Evolutionary conservation across 2,329 filamentous ascomycete species (phyloP).

Genomic region (Exophiala aquamarina): DNA sequence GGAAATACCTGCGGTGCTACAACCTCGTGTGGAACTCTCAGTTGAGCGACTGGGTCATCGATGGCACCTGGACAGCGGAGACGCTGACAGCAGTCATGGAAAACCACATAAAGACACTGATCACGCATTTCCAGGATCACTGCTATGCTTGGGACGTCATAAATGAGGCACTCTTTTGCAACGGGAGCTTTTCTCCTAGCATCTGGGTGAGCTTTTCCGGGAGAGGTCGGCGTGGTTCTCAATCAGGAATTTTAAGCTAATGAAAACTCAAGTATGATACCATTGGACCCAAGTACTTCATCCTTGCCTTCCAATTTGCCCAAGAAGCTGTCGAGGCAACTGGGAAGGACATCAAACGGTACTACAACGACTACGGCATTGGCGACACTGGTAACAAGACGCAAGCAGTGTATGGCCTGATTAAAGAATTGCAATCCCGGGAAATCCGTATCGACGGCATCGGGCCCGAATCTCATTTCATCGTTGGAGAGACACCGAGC

Average conservation of each 20-base stretch:
- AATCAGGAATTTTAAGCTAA: no score
- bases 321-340: constrained; percentile 39
- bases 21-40: constrained; percentile 53
- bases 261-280: constrained; percentile 37
- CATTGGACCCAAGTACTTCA: constrained; percentile 47
- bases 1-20: constrained; percentile 61
- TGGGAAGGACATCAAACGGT: constrained; percentile 38
- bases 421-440: constrained; percentile 40
- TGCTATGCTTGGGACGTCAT: constrained; percentile 43
- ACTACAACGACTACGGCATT: constrained; percentile 48
- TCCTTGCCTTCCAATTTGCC: constrained; percentile 45
- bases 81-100: constrained; percentile 59
- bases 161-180: constrained; percentile 42
- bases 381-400: constrained; percentile 39
- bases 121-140: constrained; percentile 36
- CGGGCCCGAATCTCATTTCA: constrained; percentile 50
- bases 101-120: constrained; percentile 41
- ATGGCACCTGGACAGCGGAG: constrained; percentile 56
- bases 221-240: no score
- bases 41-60: constrained; percentile 52
- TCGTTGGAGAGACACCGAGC: constrained; percentile 42
- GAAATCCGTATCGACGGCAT: constrained; percentile 49
- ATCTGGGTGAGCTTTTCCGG: constrained; percentile 37
- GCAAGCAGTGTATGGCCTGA: constrained; percentile 36
- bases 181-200: constrained; percentile 41